phyloP scores from a whole-genome alignment of 768 basidiomycete species.

The Chlorophyllum brunneum region DNA sequence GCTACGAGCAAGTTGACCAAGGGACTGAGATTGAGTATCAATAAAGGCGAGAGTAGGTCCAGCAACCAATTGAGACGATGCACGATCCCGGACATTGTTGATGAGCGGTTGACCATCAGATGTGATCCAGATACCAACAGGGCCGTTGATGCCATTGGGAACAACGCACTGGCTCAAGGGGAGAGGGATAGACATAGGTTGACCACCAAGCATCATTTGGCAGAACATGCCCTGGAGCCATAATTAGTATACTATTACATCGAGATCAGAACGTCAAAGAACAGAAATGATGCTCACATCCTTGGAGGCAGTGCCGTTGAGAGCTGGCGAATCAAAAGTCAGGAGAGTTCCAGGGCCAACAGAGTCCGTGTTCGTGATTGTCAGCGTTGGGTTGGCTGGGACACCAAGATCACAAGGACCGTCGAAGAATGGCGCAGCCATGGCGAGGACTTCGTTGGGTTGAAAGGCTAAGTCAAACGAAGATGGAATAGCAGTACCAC shows the following conservation, averaged over 20 bases:
- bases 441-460: constrained; percentile 66
- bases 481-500: constrained; percentile 55
- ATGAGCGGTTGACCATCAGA: constrained; percentile 56
- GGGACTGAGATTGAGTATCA: constrained; percentile 50
- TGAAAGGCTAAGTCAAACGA: constrained; percentile 73
- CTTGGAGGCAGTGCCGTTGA: constrained; percentile 44
- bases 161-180: constrained; percentile 60
- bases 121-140: constrained; percentile 71
- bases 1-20: constrained; percentile 42
- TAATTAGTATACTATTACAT: constrained; percentile 2
- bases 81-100: constrained; percentile 58
- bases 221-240: constrained; percentile 54
- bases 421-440: constrained; percentile 64
- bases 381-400: constrained; percentile 54
- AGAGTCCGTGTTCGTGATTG: constrained; percentile 60
- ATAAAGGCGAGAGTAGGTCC: constrained; percentile 71
- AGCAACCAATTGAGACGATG: constrained; percentile 52
- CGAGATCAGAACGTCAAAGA: background rate
- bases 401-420: constrained; percentile 62
- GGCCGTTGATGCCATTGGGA: constrained; percentile 66
- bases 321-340: constrained; percentile 53
- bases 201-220: constrained; percentile 72
- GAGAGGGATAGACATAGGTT: constrained; percentile 49
- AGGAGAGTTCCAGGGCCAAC: constrained; percentile 56
- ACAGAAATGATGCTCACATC: constrained; percentile 29